These are phyloP conservation scores for Carex littledalei DNA, from an alignment of 176 grass and related monocot species.

Conservation along the genomic window DNA sequence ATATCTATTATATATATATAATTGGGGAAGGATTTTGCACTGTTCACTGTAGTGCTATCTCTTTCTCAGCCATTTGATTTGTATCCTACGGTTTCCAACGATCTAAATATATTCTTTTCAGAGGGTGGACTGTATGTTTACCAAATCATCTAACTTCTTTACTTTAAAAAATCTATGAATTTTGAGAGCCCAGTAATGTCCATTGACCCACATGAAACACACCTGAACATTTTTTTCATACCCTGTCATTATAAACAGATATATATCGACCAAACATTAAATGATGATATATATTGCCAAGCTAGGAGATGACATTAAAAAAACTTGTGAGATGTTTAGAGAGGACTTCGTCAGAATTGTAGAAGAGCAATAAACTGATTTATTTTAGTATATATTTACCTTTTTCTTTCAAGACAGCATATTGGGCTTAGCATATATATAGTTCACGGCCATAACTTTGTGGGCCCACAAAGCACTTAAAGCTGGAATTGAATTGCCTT, in stretches of 20 bases:
- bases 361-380: background rate
- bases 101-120: too few relatives aligned
- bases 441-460: background rate
- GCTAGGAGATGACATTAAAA: background rate
- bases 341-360: background rate
- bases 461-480: background rate
- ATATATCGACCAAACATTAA: background rate
- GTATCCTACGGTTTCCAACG: too few relatives aligned
- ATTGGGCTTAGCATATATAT: background rate
- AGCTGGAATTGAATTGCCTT: background rate
- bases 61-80: too few relatives aligned
- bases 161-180: background rate
- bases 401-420: background rate
- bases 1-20: too few relatives aligned
- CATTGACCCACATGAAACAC: background rate
- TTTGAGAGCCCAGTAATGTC: background rate
- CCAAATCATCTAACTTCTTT: background rate
- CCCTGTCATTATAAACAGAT: background rate
- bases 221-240: background rate
- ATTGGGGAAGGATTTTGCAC: too few relatives aligned
- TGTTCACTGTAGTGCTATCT: too few relatives aligned
- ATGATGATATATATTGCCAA: background rate
- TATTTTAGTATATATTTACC: background rate
- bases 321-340: background rate
- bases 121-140: background rate